Evolutionary conservation across 345 rosid genomes (phyloP).

Genomic region (Melaleuca alternifolia): DNA sequence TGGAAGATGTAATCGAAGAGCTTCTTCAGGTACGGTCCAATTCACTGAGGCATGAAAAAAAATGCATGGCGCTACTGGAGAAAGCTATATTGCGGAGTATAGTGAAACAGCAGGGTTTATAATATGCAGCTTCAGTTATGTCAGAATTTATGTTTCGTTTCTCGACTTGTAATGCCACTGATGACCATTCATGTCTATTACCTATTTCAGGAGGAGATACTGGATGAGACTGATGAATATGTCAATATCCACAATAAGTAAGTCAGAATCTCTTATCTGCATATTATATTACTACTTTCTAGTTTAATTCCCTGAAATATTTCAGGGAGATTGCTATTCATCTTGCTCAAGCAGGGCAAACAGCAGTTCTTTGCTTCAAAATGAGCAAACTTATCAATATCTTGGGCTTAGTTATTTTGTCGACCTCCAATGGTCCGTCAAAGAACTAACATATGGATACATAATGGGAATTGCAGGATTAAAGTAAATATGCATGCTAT

Average conservation of each 20-base stretch:
- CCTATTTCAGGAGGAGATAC: slow-evolving; percentile 78
- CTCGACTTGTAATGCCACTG: neutral
- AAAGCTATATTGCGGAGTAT: neutral
- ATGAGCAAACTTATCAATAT: neutral
- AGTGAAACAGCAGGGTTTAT: neutral
- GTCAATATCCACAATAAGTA: slow-evolving; percentile 87
- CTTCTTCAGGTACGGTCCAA: slow-evolving; percentile 70
- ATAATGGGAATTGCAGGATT: slow-evolving; percentile 42
- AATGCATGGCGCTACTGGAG: neutral
- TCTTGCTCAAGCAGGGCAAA: neutral
- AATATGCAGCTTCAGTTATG: neutral
- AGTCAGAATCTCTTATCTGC: neutral
- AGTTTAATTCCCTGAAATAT: neutral
- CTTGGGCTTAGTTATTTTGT: neutral
- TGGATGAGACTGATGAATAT: slow-evolving; percentile 94
- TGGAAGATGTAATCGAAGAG: slow-evolving; percentile 98
- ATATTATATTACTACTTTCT: neutral
- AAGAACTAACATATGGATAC: neutral
- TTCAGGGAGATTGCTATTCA: neutral
- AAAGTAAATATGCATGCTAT: slow-evolving; percentile 73
- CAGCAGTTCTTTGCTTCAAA: neutral
- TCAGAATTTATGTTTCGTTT: neutral
- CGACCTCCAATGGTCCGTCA: neutral
- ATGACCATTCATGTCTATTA: neutral
- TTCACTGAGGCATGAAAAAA: neutral